Base-by-base conservation (phyloP, 1,139 yeast species). In the Suhomyces ambrosiae region DNA sequence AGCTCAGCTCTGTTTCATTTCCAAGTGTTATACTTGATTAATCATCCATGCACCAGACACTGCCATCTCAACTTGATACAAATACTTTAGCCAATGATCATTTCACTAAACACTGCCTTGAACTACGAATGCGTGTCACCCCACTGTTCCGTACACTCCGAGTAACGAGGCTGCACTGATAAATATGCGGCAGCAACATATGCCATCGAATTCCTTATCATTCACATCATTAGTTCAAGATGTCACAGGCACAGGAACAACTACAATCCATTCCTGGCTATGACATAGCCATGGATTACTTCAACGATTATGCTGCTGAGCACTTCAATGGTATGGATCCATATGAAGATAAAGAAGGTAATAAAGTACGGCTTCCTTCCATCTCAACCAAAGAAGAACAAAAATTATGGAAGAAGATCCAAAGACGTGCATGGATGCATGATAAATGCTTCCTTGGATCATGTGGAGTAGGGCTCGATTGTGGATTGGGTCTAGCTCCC, bases 371-470 rank as follows among this genome's bases (percentile, higher is more conserved):
- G 48, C 71, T 87, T 10, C 83, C 89, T 0, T 71, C 69, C 3
- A 71, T 45, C 28, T 50, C 80, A 22, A 71, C 83, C n/a, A 74
- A 76, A 36, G 67, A 71, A 25, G 95, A 88, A 48, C 78, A 74
- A 32, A 74, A 76, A 52, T 63, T 74, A 9, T 89, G 94, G 94
- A 84, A 80, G 53, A 63, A 60, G 27, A 69, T 89, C n/a, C 90
- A 83, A 52, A 71, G 64, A 33, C 72, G 76, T 46, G 96, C 97
- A 0, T 90, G 96, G 96, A 55, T 73, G 7, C 90, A 89, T 53
- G 97, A 90, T 56, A 74, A 77, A 49, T 86, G 95, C 54, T 76
- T 81, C 41, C 68, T 86, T 50, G 95, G 95, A 1, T 83, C 90
- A 47, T 84, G 82, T 48, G 73, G 74, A 0, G 68, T 70, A 53